Evolutionary conservation across 2,329 filamentous ascomycete genomes (phyloP), one percentile per base, ranked within the genome.

Genomic region (Ophiostoma sp.): DNA sequence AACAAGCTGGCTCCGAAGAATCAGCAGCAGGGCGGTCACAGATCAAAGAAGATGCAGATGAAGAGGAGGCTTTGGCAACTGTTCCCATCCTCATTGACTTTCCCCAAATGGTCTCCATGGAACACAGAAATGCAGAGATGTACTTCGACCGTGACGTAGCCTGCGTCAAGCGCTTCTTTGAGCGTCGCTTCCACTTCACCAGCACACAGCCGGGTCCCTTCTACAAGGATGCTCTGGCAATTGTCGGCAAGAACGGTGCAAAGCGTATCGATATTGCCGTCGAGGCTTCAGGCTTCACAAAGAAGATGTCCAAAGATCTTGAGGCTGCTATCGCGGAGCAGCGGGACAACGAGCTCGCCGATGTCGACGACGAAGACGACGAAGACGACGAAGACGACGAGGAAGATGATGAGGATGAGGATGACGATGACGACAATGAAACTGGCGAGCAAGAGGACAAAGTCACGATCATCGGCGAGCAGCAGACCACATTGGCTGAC

Each of bases 81-180:
- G 87, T 86, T 6, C 95, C 95, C 0, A 86, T 97, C 67, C 81
- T 99, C 63, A 99, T 99, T 74, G 96, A 99, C 80, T 99, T 99
- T 76, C 95, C 95, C 0, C 95, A 99, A 77, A 98, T 97, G 90
- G 87, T 99, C 2, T 98, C 94, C 0, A 92, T 97, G 76, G 92
- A 97, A 73, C 95, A 99, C 76, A 79, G 83, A 47, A 97, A 99
- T 75, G 96, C 95, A 18, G 90, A 97, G 76, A 96, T 93, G 86
- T 98, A 99, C 79, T 99, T 99, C 77, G 91, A 98, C 76, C 89
- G 95, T 72, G 95, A 99, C 74, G 93, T 99, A 14, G 88, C 91
- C 71, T 99, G 96, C 78, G 89, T 99, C 75, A 98, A 97, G 80
- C 87, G 91, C 44, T 99, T 96, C 78, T 99, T 99, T 76, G 84